Percentiles rank a stretch among this genome's conserved stretches.
phyloP scores from a whole-genome alignment of 2,329 filamentous ascomycete genomes.

The Aspergillus sp. region DNA sequence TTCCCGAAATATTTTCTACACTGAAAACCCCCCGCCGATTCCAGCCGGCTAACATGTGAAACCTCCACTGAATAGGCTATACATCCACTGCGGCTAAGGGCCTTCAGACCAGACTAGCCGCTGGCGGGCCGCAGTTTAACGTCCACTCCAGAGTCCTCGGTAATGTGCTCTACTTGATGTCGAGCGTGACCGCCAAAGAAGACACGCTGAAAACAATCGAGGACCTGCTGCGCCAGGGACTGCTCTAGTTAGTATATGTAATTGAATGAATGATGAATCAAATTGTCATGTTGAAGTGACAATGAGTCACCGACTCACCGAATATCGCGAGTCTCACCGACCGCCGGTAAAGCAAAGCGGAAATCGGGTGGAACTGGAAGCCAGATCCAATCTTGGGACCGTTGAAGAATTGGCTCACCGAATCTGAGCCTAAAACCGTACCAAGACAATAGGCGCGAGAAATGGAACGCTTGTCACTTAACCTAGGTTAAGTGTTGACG shows the following conservation, averaged over 20 bases:
- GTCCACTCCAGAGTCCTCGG: slow-evolving; percentile 62
- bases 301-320: not conserved
- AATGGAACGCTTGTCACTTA: not conserved
- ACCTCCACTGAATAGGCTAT: slow-evolving; percentile 46
- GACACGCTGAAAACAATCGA: slow-evolving; percentile 45
- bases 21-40: not conserved
- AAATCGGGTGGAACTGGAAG: not conserved
- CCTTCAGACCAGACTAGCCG: slow-evolving; percentile 52
- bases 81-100: slow-evolving; percentile 56
- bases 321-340: not conserved
- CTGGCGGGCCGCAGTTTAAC: slow-evolving; percentile 40
- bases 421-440: no score
- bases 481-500: not conserved
- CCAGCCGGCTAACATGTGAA: slow-evolving; percentile 17
- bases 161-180: slow-evolving; percentile 63
- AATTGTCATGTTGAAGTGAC: not conserved
- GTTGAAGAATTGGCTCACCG: no score
- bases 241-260: slow-evolving; percentile 22
- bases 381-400: not conserved
- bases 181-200: slow-evolving; percentile 52
- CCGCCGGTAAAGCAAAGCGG: not conserved
- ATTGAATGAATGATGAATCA: not conserved
- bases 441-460: no score
- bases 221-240: slow-evolving; percentile 36
- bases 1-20: not conserved